Evolutionary conservation across 2,329 filamentous ascomycete species (phyloP), one percentile per base, ranked within the genome.

Genomic region (Lachnum nothofagi): DNA sequence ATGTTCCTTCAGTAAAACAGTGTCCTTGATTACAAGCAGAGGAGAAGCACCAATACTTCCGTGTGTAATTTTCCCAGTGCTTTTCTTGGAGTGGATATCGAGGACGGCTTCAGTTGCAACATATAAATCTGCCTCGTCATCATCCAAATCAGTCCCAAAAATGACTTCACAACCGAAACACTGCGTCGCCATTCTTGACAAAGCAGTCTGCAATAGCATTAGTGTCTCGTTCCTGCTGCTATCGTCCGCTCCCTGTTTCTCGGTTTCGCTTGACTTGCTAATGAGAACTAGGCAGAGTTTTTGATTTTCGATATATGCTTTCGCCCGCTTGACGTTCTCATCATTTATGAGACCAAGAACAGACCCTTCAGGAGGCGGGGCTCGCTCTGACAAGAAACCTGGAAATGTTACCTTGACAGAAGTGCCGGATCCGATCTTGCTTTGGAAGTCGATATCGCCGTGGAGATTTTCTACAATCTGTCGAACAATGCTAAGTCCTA

Each of bases 401-500:
- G n/a, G n/a, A n/a, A n/a, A n/a, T n/a, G n/a, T n/a, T 6, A 80
- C 72, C 8, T 69, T 71, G 2, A 82, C 71, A 12, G 73, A 72
- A 0, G 80, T 82, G 2, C 80, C 80, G 37, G 73, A 69, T 1
- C 72, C 72, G 7, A 72, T 67, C 43, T 76, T 68, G 38, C 73
- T 80, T 37, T 72, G 72, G 23, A 86, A 72, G n/a, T 78, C 72
- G 29, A 86, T 79, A 5, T 69, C 73, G 1, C 82, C 83, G 20
- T 75, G 72, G 0, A 86, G 68, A 24, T 78, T 75, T 38, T 76
- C 74, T 10, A 84, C 76, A 24, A 85, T 78, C 46, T 70, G 70
- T 44, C 56, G 74, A 42, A 86, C 82, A 10, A 86, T 81, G 5
- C 77, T 80, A 23, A 86, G 64, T 0, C 82, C 82, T 0, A 85